Evolutionary conservation across 75 land plant genomes (phyloP).

Genomic region (Pinus taeda): DNA sequence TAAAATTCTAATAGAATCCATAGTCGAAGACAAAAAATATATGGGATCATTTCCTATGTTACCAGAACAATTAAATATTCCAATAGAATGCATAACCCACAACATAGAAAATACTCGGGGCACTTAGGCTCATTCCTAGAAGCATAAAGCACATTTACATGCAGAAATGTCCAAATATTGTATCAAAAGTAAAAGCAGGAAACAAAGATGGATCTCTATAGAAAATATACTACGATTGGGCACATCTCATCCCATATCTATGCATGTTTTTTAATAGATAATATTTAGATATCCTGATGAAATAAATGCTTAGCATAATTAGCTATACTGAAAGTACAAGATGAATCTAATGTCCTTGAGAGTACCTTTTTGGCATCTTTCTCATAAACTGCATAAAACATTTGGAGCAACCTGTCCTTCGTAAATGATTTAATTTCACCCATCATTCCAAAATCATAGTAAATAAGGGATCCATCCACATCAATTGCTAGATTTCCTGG

Average conservation of each 20-base stretch:
- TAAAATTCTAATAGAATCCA: no score
- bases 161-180: background rate
- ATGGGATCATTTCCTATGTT: no score
- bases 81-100: no score
- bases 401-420: constrained; percentile 72
- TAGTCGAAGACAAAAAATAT: no score
- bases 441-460: constrained; percentile 99
- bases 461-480: constrained; percentile 83
- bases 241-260: background rate
- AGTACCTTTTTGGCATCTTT: constrained; percentile 91
- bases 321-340: background rate
- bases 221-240: background rate
- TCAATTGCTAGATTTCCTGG: constrained; percentile 97
- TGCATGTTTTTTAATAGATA: background rate
- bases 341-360: background rate
- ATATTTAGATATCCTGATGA: background rate
- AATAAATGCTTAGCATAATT: background rate
- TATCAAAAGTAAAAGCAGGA: background rate
- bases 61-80: no score
- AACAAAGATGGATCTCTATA: background rate
- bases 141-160: background rate
- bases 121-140: background rate
- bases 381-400: constrained; percentile 97
- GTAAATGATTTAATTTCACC: constrained; percentile 95
- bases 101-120: background rate